These are phyloP conservation scores for Rhizophagus clarus DNA, from an alignment of 192 early-diverging fungal genomes.

Conservation along the genomic window DNA sequence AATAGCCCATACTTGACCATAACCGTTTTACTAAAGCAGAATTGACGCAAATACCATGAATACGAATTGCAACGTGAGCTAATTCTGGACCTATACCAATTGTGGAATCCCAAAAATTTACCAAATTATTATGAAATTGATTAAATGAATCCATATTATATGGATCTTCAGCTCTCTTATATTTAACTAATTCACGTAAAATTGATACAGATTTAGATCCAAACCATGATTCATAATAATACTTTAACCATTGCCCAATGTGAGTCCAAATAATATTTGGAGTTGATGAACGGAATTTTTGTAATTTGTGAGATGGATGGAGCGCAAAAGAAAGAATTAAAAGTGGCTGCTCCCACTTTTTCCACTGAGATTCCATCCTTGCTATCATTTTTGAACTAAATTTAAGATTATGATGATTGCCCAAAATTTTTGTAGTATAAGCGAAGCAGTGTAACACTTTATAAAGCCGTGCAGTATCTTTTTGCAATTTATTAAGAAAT, in stretches of 20 bases:
- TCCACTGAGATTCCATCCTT: background rate
- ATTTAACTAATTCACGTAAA: background rate
- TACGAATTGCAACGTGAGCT: background rate
- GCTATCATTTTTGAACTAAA: background rate
- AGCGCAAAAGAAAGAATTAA: background rate
- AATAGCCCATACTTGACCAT: background rate
- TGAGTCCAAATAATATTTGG: background rate
- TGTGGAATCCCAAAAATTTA: slow-evolving; percentile 11
- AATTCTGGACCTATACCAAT: background rate
- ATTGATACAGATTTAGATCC: background rate
- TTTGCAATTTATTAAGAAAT: slow-evolving; percentile 14
- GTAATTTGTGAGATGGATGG: background rate
- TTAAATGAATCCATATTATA: slow-evolving; percentile 14
- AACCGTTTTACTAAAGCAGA: background rate
- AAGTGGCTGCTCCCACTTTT: background rate
- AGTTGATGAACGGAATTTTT: background rate
- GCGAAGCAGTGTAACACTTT: slow-evolving; percentile 9
- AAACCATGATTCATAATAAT: slow-evolving; percentile 25
- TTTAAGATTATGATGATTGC: background rate
- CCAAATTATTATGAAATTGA: slow-evolving; percentile 5
- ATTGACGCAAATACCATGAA: background rate
- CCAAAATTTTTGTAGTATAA: background rate
- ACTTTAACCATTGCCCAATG: slow-evolving; percentile 13
- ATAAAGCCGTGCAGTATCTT: background rate
- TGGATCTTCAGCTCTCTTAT: slow-evolving; percentile 7